These are phyloP conservation scores for Ophiostoma piceae DNA, from an alignment of 2,329 filamentous ascomycete genomes.

Conservation along the genomic window DNA sequence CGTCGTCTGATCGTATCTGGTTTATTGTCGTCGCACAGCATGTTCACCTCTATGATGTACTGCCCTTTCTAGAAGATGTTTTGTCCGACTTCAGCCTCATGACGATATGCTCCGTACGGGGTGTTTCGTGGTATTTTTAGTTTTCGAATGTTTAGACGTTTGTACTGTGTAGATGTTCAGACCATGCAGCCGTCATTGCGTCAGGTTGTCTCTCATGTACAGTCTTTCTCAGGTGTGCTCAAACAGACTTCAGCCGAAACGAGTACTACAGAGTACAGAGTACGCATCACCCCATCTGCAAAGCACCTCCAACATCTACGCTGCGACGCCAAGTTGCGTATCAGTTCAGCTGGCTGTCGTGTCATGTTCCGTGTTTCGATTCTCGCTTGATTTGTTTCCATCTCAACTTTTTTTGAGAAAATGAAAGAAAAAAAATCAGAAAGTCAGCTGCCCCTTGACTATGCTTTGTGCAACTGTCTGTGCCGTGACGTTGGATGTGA, in stretches of 20 bases:
- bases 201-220: background rate
- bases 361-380: background rate
- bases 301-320: background rate
- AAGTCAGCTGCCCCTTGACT: background rate
- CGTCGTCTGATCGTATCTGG: background rate
- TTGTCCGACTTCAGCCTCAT: background rate
- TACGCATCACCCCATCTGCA: background rate
- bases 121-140: background rate
- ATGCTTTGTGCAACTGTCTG: slow-evolving; percentile 1
- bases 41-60: background rate
- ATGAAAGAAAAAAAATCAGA: no score
- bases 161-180: no score
- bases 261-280: background rate
- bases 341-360: background rate
- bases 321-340: background rate
- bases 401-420: background rate
- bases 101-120: background rate
- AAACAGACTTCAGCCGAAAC: background rate
- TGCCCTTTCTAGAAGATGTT: background rate
- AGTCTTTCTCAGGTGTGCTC: background rate
- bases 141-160: background rate
- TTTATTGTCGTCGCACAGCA: background rate
- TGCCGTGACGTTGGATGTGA: background rate
- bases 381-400: background rate
- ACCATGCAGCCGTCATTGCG: background rate